These are phyloP conservation scores for Cladosporium sp. DNA, from an alignment of 2,329 filamentous ascomycete genomes.

Conservation along the genomic window DNA sequence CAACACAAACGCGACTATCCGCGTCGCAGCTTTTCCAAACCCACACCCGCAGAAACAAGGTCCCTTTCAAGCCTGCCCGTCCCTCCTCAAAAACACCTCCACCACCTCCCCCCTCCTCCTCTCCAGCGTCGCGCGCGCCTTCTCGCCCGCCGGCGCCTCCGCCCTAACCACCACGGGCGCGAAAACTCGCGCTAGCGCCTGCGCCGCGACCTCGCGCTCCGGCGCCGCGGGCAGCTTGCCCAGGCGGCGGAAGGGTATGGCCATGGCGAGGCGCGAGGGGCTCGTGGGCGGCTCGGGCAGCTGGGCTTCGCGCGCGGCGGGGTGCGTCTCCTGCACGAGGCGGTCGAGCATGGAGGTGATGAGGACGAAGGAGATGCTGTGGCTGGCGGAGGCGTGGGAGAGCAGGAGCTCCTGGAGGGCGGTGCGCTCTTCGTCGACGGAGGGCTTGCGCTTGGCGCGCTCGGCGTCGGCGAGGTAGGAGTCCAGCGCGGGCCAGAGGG, in stretches of 20 bases:
- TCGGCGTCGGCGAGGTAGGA: slow-evolving; percentile 46
- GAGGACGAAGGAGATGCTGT: slow-evolving; percentile 87
- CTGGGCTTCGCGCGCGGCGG: slow-evolving; percentile 14
- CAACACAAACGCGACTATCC: not conserved
- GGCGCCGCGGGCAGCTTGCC: slow-evolving; percentile 47
- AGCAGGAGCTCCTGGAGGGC: slow-evolving; percentile 69
- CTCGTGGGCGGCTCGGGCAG: slow-evolving; percentile 24
- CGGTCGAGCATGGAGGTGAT: slow-evolving; percentile 68
- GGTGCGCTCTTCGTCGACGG: slow-evolving; percentile 51
- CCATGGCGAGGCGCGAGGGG: slow-evolving; percentile 25
- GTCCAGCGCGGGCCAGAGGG: slow-evolving; percentile 66
- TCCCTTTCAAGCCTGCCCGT: slow-evolving; percentile 8
- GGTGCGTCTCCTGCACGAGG: slow-evolving; percentile 50
- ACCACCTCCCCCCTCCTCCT: slow-evolving; percentile 62
- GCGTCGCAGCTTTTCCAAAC: too few species aligned
- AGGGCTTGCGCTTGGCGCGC: slow-evolving; percentile 39
- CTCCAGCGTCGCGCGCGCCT: slow-evolving; percentile 54
- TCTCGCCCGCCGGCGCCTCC: slow-evolving; percentile 40
- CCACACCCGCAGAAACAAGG: not conserved
- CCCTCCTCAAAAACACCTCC: slow-evolving; percentile 59
- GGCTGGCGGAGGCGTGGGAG: slow-evolving; percentile 53
- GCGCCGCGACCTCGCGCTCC: slow-evolving; percentile 48
- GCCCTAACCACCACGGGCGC: slow-evolving; percentile 56
- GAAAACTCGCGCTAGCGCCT: slow-evolving; percentile 63
- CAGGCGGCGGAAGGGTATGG: slow-evolving; percentile 26